phyloP scores from a whole-genome alignment of 75 land plant genomes.

The Cunninghamia lanceolata region DNA sequence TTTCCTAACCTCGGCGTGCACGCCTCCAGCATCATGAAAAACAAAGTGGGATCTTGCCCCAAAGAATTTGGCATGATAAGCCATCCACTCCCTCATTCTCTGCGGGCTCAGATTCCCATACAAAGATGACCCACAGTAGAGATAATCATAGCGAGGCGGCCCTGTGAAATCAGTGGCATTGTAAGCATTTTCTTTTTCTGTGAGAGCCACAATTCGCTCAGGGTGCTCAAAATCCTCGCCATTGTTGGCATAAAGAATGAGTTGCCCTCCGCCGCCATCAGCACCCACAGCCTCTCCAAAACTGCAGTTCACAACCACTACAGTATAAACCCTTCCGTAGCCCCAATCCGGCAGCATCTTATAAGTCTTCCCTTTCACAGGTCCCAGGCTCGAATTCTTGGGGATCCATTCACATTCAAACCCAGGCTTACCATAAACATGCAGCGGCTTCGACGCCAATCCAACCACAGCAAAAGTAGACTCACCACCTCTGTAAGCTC shows the following conservation, averaged over 20 bases:
- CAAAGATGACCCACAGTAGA: conserved; percentile 88
- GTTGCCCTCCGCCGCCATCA: conserved; percentile 29
- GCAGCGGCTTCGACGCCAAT: conserved; percentile 28
- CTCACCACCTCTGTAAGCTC: conserved; percentile 41
- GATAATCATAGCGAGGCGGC: conserved; percentile 27
- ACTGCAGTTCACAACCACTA: conserved; percentile 43
- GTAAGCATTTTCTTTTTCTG: conserved; percentile 18
- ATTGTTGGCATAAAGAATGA: conserved; percentile 24
- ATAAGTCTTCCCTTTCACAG: conserved; percentile 6
- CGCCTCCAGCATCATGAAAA: conserved; percentile 87
- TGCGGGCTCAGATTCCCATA: conserved; percentile 67
- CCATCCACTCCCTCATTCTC: conserved; percentile 80
- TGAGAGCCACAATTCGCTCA: conserved; percentile 15
- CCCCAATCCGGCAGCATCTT: conserved; percentile 35
- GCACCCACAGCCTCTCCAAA: conserved; percentile 27
- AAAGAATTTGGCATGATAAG: conserved; percentile 79
- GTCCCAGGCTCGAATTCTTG: not conserved
- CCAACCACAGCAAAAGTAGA: conserved; percentile 31
- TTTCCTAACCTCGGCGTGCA: conserved; percentile 41
- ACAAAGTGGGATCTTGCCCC: conserved; percentile 76
- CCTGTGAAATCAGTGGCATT: conserved; percentile 1
- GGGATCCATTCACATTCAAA: conserved; percentile 42
- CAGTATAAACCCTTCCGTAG: conserved; percentile 34
- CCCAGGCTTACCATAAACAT: conserved; percentile 26
- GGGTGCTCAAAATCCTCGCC: conserved; percentile 10